Conservation (phyloP, 345 rosid genomes). For the Turritis glabra region DNA sequence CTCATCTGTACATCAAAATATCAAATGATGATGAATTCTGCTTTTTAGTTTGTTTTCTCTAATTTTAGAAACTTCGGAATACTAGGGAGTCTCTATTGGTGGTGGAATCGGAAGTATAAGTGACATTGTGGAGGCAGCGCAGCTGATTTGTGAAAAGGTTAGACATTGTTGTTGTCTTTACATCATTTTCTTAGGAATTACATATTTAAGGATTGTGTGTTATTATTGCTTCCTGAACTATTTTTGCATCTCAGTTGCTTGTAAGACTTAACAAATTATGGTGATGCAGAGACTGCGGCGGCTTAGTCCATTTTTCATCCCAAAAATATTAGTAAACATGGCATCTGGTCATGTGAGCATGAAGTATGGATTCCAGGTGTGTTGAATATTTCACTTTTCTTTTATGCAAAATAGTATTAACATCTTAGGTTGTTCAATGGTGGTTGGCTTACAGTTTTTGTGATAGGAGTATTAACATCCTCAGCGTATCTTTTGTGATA, state of each 20-base stretch:
- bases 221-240: neutral
- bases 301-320: slow-evolving; percentile 95
- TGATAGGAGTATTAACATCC: neutral
- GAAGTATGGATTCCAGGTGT: slow-evolving; percentile 92
- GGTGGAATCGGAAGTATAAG: slow-evolving; percentile 93
- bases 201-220: neutral
- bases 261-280: slow-evolving; percentile 21
- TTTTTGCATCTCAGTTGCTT: neutral
- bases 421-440: neutral
- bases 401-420: neutral
- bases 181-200: neutral
- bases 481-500: neutral
- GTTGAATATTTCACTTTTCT: slow-evolving; percentile 8
- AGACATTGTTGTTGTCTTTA: slow-evolving; percentile 15
- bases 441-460: neutral
- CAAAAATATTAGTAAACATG: slow-evolving; percentile 93
- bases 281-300: slow-evolving; percentile 72
- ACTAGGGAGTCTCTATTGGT: slow-evolving; percentile 95
- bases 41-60: slow-evolving; percentile 14
- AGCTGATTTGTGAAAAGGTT: slow-evolving; percentile 92
- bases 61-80: slow-evolving; percentile 42
- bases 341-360: slow-evolving; percentile 98
- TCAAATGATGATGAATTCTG: neutral
- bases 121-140: slow-evolving; percentile 81
- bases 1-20: neutral